phyloP scores from a whole-genome alignment of 352 stramenopile genomes.

The Pelagophyceae sp. region DNA sequence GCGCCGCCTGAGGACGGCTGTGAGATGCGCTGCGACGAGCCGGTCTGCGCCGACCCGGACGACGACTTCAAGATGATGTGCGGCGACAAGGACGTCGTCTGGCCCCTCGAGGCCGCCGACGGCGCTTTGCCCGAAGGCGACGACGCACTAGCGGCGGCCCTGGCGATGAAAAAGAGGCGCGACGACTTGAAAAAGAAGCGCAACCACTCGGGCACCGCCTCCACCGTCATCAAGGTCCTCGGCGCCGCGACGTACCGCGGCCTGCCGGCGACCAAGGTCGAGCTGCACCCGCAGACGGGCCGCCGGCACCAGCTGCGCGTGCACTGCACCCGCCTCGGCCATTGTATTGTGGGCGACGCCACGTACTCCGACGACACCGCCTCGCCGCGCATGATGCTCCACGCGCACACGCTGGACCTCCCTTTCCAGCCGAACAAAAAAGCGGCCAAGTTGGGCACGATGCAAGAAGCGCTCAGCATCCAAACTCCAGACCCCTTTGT shows the following conservation, averaged over 20 bases:
- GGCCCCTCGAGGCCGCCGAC: background rate
- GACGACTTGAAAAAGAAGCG: background rate
- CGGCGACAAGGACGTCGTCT: constrained; percentile 3
- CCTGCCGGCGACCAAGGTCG: constrained; percentile 64
- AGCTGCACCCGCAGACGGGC: constrained; percentile 61
- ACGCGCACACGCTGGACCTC: background rate
- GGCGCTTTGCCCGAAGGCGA: background rate
- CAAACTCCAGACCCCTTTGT: background rate
- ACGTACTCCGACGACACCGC: constrained; percentile 24
- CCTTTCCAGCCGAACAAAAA: background rate
- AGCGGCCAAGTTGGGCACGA: no score
- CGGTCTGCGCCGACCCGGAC: background rate
- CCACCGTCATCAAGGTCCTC: background rate
- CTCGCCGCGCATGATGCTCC: constrained; percentile 1
- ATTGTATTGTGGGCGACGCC: constrained; percentile 32
- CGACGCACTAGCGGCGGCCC: background rate
- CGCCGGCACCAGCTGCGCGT: constrained; percentile 68
- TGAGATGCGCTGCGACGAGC: background rate
- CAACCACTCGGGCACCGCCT: background rate
- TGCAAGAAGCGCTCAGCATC: background rate
- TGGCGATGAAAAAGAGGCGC: no score
- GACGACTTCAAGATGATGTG: constrained; percentile 15
- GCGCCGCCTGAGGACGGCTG: background rate
- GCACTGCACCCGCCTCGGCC: constrained; percentile 37
- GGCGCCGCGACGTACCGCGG: constrained; percentile 21